Conservation (phyloP, 2,329 filamentous ascomycete species). For the Colletotrichum sp. region DNA sequence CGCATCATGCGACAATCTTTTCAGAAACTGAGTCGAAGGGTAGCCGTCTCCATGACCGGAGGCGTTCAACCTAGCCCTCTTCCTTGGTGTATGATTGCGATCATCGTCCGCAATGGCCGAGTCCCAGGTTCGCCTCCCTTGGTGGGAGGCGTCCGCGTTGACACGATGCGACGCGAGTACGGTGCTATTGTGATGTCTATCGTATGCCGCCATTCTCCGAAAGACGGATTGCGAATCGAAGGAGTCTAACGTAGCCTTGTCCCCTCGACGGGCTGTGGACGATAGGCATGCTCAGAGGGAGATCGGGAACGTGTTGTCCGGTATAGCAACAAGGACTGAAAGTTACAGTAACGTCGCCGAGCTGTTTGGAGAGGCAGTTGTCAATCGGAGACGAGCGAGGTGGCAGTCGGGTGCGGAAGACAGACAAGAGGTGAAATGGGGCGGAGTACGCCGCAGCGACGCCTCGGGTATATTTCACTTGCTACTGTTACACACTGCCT, state of each 20-base stretch:
- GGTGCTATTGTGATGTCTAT: rapidly evolving
- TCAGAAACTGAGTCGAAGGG: rapidly evolving
- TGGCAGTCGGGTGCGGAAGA: background rate
- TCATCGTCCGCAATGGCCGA: background rate
- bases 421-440: background rate
- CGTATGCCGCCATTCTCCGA: background rate
- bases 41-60: rapidly evolving
- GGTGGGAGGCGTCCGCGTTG: rapidly evolving
- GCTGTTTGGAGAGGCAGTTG: background rate
- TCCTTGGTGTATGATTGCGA: background rate
- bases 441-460: background rate
- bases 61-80: background rate
- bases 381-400: background rate
- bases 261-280: background rate
- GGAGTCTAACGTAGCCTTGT: background rate
- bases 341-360: no score
- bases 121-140: background rate
- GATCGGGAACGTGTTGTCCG: background rate
- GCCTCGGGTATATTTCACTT: background rate
- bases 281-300: background rate
- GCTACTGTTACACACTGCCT: background rate
- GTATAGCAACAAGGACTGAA: no score
- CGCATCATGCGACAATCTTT: background rate
- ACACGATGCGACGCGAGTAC: rapidly evolving
- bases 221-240: background rate